Evolutionary conservation across 345 rosid species (phyloP), one percentile per base, ranked within the genome.

Genomic region (Lepidium aucheri): DNA sequence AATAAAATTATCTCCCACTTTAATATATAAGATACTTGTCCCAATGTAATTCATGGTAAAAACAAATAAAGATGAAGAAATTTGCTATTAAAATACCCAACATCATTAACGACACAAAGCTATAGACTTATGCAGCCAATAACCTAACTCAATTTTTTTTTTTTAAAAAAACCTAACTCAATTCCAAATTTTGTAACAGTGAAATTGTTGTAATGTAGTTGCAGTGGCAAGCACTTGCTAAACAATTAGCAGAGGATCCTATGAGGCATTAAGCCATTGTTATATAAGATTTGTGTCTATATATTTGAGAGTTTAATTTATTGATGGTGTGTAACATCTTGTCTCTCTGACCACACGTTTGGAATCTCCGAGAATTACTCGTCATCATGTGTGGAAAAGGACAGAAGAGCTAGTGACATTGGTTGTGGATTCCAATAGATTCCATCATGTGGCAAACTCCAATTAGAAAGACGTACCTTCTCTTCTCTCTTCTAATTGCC

Each of bases 371-470:
- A 45, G 57, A 63, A 63, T 64, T 71, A 18, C 30, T 71, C 32
- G 7, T 13, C 38, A 49, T 13, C 30, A 49, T 40, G 71, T 50
- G 55, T 73, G 54, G 54, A 59, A 57, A 64, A 58, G 14, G 71
- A 57, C 76, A 65, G 47, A 65, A 22, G 22, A 20, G 33, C 70
- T 49, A 51, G 62, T 73, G 62, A 43, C 60, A 58, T 59, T n/a
- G 8, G 67, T 72, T 52, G 72, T 65, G 62, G 67, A 65, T 59
- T 65, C 72, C 76, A 59, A 73, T 73, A 73, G 72, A 73, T 73
- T 65, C 76, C 67, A 26, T 65, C 72, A 73, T 67, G 62, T 51
- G 55, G 51, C 17, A 58, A 65, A 58, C 41, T 42, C 59, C 41
- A 50, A 41, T 57, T 72, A 51, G 49, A 24, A 64, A 57, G 8